Evolutionary conservation across 108 stramenopile species (phyloP).

Genomic region (Cylindrotheca closterium): DNA sequence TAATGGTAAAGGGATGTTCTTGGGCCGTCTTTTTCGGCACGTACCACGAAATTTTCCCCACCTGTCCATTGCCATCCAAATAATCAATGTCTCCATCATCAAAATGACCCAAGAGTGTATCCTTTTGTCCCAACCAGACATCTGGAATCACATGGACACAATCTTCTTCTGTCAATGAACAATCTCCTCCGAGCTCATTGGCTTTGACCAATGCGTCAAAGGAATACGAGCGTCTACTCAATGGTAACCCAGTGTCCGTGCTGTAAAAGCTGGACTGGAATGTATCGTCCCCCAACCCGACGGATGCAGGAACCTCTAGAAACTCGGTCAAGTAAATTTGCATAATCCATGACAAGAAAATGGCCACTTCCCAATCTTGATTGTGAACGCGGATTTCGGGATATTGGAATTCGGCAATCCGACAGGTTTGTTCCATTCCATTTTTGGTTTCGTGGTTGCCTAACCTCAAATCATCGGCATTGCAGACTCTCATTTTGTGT

Average conservation of each 20-base stretch:
- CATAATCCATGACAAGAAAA: slow-evolving; percentile 35
- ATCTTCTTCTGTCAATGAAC: slow-evolving; percentile 10
- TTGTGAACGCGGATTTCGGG: slow-evolving; percentile 30
- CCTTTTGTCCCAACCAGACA: slow-evolving; percentile 29
- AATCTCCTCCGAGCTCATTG: slow-evolving; percentile 8
- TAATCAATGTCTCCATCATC: slow-evolving; percentile 18
- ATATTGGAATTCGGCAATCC: slow-evolving; percentile 21
- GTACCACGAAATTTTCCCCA: slow-evolving; percentile 42
- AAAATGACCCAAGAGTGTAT: not conserved
- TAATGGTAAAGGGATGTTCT: slow-evolving; percentile 21
- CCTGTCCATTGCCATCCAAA: slow-evolving; percentile 13
- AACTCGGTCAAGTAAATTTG: slow-evolving; percentile 46
- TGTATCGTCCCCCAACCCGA: slow-evolving; percentile 23
- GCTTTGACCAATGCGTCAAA: slow-evolving; percentile 20
- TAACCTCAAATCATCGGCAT: slow-evolving; percentile 18
- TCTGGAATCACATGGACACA: slow-evolving; percentile 31
- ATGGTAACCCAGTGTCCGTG: slow-evolving; percentile 10
- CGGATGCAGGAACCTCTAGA: slow-evolving; percentile 31
- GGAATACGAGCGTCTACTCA: slow-evolving; percentile 10
- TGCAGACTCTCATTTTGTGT: slow-evolving; percentile 19
- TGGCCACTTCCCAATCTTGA: slow-evolving; percentile 39
- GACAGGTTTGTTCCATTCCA: not conserved
- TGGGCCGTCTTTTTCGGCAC: slow-evolving; percentile 33
- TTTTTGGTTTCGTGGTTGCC: too few relatives aligned
- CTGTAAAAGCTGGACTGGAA: slow-evolving; percentile 32